Percentiles rank a stretch among this genome's conserved stretches.
Conservation (phyloP, 202 grass and related monocot genomes). For the Schoenoplectus triqueter region DNA sequence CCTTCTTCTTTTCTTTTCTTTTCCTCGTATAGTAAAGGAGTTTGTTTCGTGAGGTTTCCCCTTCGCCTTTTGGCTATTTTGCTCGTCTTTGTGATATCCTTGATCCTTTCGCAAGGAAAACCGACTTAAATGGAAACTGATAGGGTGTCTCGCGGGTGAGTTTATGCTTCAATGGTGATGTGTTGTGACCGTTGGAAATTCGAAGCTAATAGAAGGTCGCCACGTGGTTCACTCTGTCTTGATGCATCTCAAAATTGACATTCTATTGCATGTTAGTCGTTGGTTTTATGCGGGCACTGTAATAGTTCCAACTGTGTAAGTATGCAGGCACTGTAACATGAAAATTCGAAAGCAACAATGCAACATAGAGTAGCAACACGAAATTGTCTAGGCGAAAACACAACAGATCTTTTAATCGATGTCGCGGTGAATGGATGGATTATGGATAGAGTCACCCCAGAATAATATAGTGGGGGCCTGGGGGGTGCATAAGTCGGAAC, state of each 20-base stretch:
- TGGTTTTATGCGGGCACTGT: neutral
- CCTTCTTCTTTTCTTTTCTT: neutral
- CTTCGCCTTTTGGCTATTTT: slow-evolving; percentile 18
- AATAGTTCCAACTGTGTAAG: too few relatives aligned
- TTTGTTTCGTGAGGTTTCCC: slow-evolving; percentile 12
- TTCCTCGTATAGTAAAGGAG: slow-evolving; percentile 28
- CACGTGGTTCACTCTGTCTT: slow-evolving; percentile 29
- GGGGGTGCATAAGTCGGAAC: neutral
- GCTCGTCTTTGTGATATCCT: neutral
- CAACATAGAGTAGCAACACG: neutral
- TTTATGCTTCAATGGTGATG: neutral
- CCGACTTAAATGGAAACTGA: slow-evolving; percentile 35
- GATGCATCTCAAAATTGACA: neutral
- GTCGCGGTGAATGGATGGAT: slow-evolving; percentile 26
- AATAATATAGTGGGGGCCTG: slow-evolving; percentile 5
- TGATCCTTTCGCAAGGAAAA: neutral
- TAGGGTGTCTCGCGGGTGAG: slow-evolving; percentile 41
- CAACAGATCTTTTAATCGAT: slow-evolving; percentile 14
- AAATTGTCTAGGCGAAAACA: neutral
- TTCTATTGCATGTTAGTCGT: neutral
- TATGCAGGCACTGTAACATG: too few relatives aligned
- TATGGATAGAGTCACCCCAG: slow-evolving; percentile 1
- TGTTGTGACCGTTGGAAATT: slow-evolving; percentile 37
- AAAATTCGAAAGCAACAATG: too few relatives aligned
- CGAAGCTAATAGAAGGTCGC: slow-evolving; percentile 3